phyloP scores from a whole-genome alignment of 2,329 filamentous ascomycete genomes.

The Ophioceras dolichostomum region DNA sequence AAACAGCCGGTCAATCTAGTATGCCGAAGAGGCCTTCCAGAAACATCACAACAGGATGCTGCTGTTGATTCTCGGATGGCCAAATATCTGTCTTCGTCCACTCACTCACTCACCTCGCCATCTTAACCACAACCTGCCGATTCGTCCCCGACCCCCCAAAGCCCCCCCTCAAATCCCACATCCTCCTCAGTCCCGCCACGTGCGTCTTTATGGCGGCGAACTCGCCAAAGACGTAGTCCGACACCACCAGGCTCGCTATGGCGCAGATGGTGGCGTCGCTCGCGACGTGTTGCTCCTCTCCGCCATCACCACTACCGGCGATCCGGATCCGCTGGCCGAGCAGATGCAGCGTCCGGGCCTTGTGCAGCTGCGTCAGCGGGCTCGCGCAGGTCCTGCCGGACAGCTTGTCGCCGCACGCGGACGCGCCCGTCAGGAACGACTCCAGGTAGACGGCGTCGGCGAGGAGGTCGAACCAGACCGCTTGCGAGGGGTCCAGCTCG shows the following conservation, averaged over 20 bases:
- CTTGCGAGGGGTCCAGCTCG: slow-evolving; percentile 11
- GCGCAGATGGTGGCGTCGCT: slow-evolving; percentile 3
- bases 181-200: not conserved
- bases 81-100: too few species aligned
- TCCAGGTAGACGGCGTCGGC: slow-evolving; percentile 22
- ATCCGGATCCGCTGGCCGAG: not conserved
- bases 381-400: not conserved
- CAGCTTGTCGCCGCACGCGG: slow-evolving; percentile 12
- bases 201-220: slow-evolving; percentile 1
- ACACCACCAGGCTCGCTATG: not conserved
- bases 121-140: too few species aligned
- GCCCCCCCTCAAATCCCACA: not conserved
- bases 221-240: not conserved
- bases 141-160: too few species aligned
- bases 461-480: slow-evolving; percentile 17
- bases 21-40: too few species aligned
- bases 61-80: too few species aligned
- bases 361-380: not conserved
- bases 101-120: too few species aligned
- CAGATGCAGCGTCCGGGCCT: not conserved
- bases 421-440: slow-evolving; percentile 18
- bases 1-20: too few species aligned
- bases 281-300: not conserved
- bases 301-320: too few species aligned
- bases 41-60: too few species aligned